phyloP scores from a whole-genome alignment of 768 basidiomycete species.

The Pisolithus sp. region DNA sequence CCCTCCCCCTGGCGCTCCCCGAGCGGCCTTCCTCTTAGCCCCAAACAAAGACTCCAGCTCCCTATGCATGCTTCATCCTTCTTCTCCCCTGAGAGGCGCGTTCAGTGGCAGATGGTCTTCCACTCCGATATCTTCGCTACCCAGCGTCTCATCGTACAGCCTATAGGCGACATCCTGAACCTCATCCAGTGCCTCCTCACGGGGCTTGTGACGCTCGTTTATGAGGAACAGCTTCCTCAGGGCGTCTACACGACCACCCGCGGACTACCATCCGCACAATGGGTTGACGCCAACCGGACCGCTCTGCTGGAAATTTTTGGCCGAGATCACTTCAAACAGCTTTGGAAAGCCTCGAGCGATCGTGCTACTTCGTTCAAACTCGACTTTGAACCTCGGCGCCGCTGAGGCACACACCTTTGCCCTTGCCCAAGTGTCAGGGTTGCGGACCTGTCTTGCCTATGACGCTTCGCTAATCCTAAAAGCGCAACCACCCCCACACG shows the following conservation, averaged over 20 bases:
- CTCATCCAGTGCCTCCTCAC: conserved; percentile 70
- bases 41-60: conserved; percentile 63
- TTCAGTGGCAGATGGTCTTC: conserved; percentile 90
- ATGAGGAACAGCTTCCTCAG: conserved; percentile 68
- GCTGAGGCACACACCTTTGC: conserved; percentile 17
- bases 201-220: conserved; percentile 63
- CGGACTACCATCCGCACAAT: conserved; percentile 69
- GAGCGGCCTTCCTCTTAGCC: conserved; percentile 69
- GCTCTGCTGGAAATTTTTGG: conserved; percentile 71
- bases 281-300: conserved; percentile 66
- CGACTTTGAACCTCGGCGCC: conserved; percentile 46
- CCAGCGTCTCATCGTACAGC: conserved; percentile 59
- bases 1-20: conserved; percentile 74
- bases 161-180: conserved; percentile 63
- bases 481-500: conserved; percentile 5
- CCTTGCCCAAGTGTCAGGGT: conserved; percentile 10
- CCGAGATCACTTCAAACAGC: conserved; percentile 59
- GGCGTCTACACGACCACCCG: conserved; percentile 70
- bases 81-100: conserved; percentile 76
- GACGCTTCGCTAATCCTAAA: conserved; percentile 6
- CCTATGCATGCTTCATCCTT: conserved; percentile 78
- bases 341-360: conserved; percentile 69
- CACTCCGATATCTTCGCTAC: conserved; percentile 72
- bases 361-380: conserved; percentile 68
- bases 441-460: conserved; percentile 15